Base-by-base conservation (phyloP, 1,139 yeast species). In the Candida glucosophila region DNA sequence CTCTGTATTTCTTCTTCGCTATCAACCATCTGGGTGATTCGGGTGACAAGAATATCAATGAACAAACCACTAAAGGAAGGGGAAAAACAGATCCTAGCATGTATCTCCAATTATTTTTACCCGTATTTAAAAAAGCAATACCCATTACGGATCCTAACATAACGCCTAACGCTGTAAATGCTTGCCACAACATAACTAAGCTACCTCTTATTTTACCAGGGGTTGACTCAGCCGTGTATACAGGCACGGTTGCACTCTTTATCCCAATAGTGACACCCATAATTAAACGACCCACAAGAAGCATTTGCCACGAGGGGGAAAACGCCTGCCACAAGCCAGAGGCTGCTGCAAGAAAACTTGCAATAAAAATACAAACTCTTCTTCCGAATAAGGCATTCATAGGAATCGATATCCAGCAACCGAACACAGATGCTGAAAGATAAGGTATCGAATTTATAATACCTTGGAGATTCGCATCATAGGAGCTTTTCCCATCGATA, bases 361-460 rank as follows among this genome's bases (percentile, higher is more conserved):
- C 37, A 43, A 41, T 37, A 29, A 45, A 44, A 17, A 46, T 43
- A 15, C 38, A 37, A 32, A 41, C 33, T 29, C 43, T 40, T 15
- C 52, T 39, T 17, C 52, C 50, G 20, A 44, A 28, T 17, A 18
- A 27, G 4, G 24, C 13, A 22, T 79, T 78, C 44, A 74, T 47
- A 29, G 69, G 73, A 39, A 76, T 85, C 5, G 83, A 67, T 19
- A 73, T 48, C 69, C 85, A 77, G 41, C 83, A 74, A 2, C 80
- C 67, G 27, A 76, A 49, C 13, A 62, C 55, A 3, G 81, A 69
- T 41, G 82, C 73, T 39, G 81, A 73, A 27, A 79, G 56, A 45
- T 78, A 79, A 1, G 90, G 90, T 4, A 83, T 76, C 33, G 79
- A 73, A 41, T 77, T 77, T 26, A 77, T 71, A 28, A 79, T 56